Evolutionary conservation across 495 filamentous ascomycete genomes (phyloP).

Genomic region (Sordaria brevicollis): DNA sequence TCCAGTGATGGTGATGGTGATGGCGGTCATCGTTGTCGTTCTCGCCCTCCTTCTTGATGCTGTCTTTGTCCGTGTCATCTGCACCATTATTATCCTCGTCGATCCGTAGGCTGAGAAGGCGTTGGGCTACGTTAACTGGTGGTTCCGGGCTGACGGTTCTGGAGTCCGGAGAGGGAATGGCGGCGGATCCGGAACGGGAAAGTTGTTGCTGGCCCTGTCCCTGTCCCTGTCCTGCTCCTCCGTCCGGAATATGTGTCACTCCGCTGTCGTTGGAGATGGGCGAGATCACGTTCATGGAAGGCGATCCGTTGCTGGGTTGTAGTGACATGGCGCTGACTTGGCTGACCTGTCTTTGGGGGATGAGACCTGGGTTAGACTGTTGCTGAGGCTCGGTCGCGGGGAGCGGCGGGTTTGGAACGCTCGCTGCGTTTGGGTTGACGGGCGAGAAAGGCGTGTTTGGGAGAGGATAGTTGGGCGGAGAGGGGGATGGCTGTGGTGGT

Average conservation of each 20-base stretch:
- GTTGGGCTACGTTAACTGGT: neutral
- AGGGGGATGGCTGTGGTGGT: neutral
- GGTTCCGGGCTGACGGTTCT: slow-evolving; percentile 20
- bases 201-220: neutral
- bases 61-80: too few relatives aligned
- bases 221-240: too few relatives aligned
- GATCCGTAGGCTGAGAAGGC: neutral
- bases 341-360: slow-evolving; percentile 15
- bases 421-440: slow-evolving; percentile 6
- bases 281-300: neutral
- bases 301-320: slow-evolving; percentile 5
- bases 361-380: neutral
- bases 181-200: neutral
- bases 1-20: neutral
- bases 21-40: neutral
- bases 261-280: slow-evolving; percentile 2
- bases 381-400: neutral
- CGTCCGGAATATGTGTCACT: slow-evolving; percentile 3
- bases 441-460: slow-evolving; percentile 11
- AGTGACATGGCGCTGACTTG: slow-evolving; percentile 18
- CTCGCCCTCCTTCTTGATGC: neutral
- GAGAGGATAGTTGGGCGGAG: neutral
- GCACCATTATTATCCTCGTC: too few relatives aligned
- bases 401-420: slow-evolving; percentile 4
- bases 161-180: neutral